Evolutionary conservation across 2,329 filamentous ascomycete genomes (phyloP), one percentile per base, ranked within the genome.

Genomic region (Cladosporium sp.): DNA sequence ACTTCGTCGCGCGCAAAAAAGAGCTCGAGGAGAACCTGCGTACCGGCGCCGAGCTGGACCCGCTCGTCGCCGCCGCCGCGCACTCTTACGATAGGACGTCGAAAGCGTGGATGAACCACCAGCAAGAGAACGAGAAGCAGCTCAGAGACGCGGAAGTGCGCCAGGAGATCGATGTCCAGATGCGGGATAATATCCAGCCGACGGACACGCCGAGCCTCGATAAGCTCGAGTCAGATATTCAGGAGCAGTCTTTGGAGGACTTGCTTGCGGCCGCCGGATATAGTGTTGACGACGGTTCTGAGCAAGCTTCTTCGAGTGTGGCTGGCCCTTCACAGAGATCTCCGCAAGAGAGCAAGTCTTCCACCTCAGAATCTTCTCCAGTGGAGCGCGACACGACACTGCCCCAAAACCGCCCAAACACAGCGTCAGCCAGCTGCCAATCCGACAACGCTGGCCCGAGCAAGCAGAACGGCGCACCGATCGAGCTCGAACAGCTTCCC

Each of bases 211-310:
- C 61, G 6, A 56, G 60, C 28, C 61, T 70, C 9, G 56, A 55
- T 9, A 52, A 61, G 18, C 54, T 66, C 35, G 64, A 68, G 43
- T 60, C 60, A 22, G 60, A 63, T 46, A 68, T 70, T 37, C 56
- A 61, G 9, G 63, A 70, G n/a, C 66, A 66, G 34, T 62, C 72
- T 1, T 65, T 77, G 8, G 68, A 74, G 9, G 66, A 75, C 33
- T 62, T 77, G 14, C 62, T 77, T 10, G 62, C 68, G 19, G 67
- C 63, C n/a, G 61, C 70, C 28, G 74, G 73, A 13, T 75, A 76
- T 48, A 55, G 57, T 28, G 43, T 65, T 2, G 58, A 55, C 9
- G 51, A 51, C 19, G 49, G 48, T 4, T 10, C 16, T 8, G 40
- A 10, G 18, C 11, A 32, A 22, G 8, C 46, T 48, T 13, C 22